Percentiles rank a stretch among this genome's conserved stretches.
Evolutionary conservation across 177 flowering plant genomes (phyloP).

Genomic region (Tripterygium wilfordii): DNA sequence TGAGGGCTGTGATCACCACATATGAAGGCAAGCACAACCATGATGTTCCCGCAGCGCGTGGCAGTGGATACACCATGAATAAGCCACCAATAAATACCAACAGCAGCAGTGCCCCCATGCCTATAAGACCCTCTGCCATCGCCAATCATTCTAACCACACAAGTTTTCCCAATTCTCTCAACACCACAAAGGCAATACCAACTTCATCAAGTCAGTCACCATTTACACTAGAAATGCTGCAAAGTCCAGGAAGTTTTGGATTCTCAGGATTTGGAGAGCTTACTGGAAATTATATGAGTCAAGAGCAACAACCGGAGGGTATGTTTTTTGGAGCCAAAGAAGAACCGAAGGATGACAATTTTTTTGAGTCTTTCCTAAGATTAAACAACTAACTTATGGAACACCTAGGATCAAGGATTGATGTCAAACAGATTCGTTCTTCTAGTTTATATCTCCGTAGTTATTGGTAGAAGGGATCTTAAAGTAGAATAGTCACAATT

Average conservation of each 20-base stretch:
- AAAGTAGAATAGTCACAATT: too few species aligned
- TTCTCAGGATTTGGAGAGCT: constrained; percentile 27
- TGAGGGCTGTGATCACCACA: constrained; percentile 81
- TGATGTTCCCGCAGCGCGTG: constrained; percentile 89
- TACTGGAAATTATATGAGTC: constrained; percentile 18
- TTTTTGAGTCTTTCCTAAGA: constrained; percentile 16
- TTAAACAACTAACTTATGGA: not conserved
- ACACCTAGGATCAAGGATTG: not conserved
- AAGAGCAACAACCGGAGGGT: constrained; percentile 16
- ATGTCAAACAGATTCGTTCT: not conserved
- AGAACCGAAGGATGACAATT: constrained; percentile 32
- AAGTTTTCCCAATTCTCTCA: constrained; percentile 23
- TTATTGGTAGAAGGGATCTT: too few species aligned
- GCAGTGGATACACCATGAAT: constrained; percentile 38
- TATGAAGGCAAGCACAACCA: constrained; percentile 97
- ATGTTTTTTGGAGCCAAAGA: constrained; percentile 28
- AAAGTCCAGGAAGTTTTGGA: constrained; percentile 22
- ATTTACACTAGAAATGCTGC: constrained; percentile 39
- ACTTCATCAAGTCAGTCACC: constrained; percentile 40
- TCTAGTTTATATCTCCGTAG: not conserved
- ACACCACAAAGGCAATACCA: constrained; percentile 12
- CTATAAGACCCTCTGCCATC: constrained; percentile 37
- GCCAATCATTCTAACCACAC: constrained; percentile 14
- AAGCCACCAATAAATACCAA: constrained; percentile 24
- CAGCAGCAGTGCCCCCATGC: constrained; percentile 17